Percentiles rank a stretch among this genome's conserved stretches.
Conservation (phyloP, 495 filamentous ascomycete species). For the Daldinia bambusicola region DNA sequence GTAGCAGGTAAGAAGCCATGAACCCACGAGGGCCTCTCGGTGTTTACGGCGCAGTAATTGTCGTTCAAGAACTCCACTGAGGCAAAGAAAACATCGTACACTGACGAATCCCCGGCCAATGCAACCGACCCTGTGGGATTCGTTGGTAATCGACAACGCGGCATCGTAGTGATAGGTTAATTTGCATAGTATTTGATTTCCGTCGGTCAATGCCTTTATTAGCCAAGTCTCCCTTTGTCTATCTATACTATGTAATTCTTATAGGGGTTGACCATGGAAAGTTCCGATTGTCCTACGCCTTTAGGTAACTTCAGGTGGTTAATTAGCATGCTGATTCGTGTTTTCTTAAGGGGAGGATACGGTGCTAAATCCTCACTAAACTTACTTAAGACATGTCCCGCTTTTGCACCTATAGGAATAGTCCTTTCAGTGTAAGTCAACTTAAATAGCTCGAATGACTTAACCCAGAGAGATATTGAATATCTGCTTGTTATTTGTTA, state of each 20-base stretch:
- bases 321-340: not conserved
- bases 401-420: not conserved
- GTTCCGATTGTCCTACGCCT: not conserved
- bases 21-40: slow-evolving; percentile 7
- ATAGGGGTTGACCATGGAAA: not conserved
- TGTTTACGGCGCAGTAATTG: slow-evolving; percentile 7
- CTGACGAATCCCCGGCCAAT: slow-evolving; percentile 15
- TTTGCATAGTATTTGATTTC: not conserved
- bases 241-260: not conserved
- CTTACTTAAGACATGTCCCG: not conserved
- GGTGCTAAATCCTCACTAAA: not conserved
- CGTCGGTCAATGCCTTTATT: not conserved
- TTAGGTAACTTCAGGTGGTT: not conserved
- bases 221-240: not conserved
- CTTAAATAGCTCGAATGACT: too few species aligned
- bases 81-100: slow-evolving; percentile 30
- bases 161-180: not conserved
- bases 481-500: too few species aligned
- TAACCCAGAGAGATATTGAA: too few species aligned
- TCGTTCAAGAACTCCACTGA: not conserved
- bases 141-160: not conserved
- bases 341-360: not conserved
- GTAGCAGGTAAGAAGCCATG: not conserved
- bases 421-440: not conserved
- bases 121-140: slow-evolving; percentile 12